Conservation (phyloP, 2,329 filamentous ascomycete genomes). For the Diaporthe vexans region DNA sequence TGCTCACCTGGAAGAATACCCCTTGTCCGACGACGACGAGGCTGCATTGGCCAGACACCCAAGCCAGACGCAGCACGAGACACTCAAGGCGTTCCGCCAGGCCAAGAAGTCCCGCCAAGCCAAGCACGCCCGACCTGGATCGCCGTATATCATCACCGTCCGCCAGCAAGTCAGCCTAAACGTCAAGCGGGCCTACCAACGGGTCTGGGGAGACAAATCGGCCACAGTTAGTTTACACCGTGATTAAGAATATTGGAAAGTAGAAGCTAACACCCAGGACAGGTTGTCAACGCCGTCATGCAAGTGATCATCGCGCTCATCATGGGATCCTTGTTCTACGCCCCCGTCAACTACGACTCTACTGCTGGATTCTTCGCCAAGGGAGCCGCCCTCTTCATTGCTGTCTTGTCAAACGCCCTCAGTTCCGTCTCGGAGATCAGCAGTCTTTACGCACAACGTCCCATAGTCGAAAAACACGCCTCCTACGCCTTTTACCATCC, state of each 20-base stretch:
- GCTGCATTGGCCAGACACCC: conserved; percentile 40
- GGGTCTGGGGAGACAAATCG: conserved; percentile 65
- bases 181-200: conserved; percentile 65
- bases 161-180: conserved; percentile 67
- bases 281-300: conserved; percentile 56
- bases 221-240: conserved; percentile 53
- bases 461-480: conserved; percentile 64
- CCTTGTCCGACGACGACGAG: conserved; percentile 54
- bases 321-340: conserved; percentile 72
- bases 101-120: conserved; percentile 66
- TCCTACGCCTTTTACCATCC: conserved; percentile 67
- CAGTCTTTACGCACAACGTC: conserved; percentile 58
- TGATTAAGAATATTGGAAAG: too few species aligned
- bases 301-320: conserved; percentile 71
- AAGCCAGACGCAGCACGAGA: conserved; percentile 1
- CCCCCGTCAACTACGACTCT: conserved; percentile 55
- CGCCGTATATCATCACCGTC: conserved; percentile 70
- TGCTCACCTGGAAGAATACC: conserved; percentile 61
- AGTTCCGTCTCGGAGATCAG: conserved; percentile 63
- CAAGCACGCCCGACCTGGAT: conserved; percentile 66
- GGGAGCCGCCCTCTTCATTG: conserved; percentile 72
- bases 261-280: too few species aligned
- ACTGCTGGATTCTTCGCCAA: conserved; percentile 67
- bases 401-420: conserved; percentile 52
- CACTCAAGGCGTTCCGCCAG: conserved; percentile 53